These are phyloP conservation scores for Mortierella polycephala DNA, from an alignment of 371 early-diverging fungal species.

Conservation along the genomic window DNA sequence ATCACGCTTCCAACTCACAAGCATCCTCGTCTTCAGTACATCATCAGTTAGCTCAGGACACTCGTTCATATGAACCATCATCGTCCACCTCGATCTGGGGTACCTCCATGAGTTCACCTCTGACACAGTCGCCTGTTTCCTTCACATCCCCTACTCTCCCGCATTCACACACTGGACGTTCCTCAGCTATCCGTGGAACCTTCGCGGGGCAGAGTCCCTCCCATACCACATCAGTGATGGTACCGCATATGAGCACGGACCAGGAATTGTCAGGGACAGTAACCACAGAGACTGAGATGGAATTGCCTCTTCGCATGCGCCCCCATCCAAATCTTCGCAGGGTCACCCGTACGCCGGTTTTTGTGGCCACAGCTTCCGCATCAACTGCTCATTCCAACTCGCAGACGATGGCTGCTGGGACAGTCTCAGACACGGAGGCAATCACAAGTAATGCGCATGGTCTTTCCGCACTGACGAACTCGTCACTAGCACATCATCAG, in stretches of 20 bases:
- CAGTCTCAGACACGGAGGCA: too few species aligned
- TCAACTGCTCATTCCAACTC: background rate
- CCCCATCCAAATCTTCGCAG: background rate
- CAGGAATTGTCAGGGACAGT: background rate
- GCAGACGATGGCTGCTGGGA: background rate
- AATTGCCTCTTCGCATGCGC: background rate
- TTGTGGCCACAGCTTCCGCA: background rate
- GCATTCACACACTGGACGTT: background rate
- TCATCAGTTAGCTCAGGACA: slow-evolving; percentile 8
- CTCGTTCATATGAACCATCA: slow-evolving; percentile 6
- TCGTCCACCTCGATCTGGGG: slow-evolving; percentile 11
- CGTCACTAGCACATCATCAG: too few species aligned
- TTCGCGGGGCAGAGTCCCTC: too few species aligned
- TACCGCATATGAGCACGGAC: too few species aligned
- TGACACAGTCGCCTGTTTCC: slow-evolving; percentile 2
- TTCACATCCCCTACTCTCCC: background rate
- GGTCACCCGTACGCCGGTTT: background rate
- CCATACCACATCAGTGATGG: too few species aligned
- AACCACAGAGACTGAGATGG: background rate
- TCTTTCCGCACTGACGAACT: background rate
- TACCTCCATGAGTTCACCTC: background rate
- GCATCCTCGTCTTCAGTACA: background rate
- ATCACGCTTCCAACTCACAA: background rate
- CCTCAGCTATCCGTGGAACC: background rate
- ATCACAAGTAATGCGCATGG: background rate